Percentiles rank a stretch among this genome's conserved stretches.
Conservation (phyloP, 1,284 basidiomycete species). For the Rugiboletus extremiorientalis region DNA sequence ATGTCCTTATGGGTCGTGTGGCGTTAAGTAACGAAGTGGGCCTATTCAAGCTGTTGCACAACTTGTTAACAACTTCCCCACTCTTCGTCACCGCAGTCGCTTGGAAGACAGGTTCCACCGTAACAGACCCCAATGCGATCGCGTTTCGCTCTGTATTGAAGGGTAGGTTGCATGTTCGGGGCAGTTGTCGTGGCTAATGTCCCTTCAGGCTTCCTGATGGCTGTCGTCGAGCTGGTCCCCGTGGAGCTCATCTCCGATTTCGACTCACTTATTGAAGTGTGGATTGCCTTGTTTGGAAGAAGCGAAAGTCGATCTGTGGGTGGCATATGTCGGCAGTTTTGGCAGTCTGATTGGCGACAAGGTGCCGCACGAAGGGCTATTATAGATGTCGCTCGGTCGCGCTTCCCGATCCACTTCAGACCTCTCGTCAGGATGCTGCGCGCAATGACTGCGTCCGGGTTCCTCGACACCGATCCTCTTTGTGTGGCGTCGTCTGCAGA, state of each 20-base stretch:
- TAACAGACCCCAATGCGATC: constrained; percentile 78
- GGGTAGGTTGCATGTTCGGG: constrained; percentile 45
- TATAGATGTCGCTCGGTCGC: constrained; percentile 74
- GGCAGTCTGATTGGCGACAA: constrained; percentile 66
- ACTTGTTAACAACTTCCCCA: constrained; percentile 63
- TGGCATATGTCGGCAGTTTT: constrained; percentile 76
- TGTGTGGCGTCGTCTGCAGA: constrained; percentile 53
- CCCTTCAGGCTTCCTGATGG: constrained; percentile 61
- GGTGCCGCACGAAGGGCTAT: constrained; percentile 68
- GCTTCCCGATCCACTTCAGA: constrained; percentile 78
- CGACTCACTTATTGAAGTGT: constrained; percentile 70
- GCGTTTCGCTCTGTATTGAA: constrained; percentile 84
- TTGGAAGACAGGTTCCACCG: constrained; percentile 62
- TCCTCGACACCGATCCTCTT: constrained; percentile 66
- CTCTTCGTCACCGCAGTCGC: constrained; percentile 72
- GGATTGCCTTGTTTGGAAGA: constrained; percentile 79
- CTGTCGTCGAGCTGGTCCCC: constrained; percentile 69
- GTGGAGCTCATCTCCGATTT: constrained; percentile 75
- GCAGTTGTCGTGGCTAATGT: constrained; percentile 2
- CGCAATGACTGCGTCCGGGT: constrained; percentile 71
- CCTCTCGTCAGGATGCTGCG: constrained; percentile 74
- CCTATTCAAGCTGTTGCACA: constrained; percentile 54
- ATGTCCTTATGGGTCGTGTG: constrained; percentile 53
- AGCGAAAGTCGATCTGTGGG: constrained; percentile 69
- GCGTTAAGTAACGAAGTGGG: constrained; percentile 56